These are phyloP conservation scores for Haplosporangium sp. DNA, from an alignment of 371 early-diverging fungal species.

Conservation along the genomic window DNA sequence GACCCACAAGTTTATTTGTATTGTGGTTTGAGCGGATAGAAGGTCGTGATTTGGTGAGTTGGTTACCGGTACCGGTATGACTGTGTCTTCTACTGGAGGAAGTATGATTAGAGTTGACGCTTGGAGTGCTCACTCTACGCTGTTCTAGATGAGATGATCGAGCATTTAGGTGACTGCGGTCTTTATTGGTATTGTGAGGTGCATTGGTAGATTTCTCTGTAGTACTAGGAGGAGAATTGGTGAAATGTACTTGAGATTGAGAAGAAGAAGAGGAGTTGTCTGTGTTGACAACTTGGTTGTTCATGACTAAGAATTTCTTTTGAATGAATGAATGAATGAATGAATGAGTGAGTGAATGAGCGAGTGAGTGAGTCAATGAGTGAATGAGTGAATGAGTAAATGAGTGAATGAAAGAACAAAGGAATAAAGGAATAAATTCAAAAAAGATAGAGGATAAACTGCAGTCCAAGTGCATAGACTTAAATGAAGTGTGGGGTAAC, in stretches of 20 bases:
- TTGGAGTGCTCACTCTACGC: neutral
- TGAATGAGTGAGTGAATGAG: neutral
- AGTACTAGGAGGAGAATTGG: neutral
- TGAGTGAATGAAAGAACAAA: neutral
- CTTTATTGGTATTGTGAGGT: neutral
- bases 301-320: neutral
- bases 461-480: neutral
- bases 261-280: neutral
- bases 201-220: neutral
- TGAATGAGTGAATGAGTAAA: neutral
- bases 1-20: neutral
- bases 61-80: neutral
- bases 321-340: neutral
- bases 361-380: neutral
- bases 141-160: neutral
- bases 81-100: slow-evolving; percentile 1
- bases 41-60: no score
- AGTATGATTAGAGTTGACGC: neutral
- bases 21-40: no score
- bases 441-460: no score
- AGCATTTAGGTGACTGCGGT: neutral
- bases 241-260: neutral
- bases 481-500: neutral
- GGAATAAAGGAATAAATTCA: no score
- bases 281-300: neutral